Base-by-base conservation (phyloP, 192 early-diverging fungal genomes). In the Lobulomyces angularis region DNA sequence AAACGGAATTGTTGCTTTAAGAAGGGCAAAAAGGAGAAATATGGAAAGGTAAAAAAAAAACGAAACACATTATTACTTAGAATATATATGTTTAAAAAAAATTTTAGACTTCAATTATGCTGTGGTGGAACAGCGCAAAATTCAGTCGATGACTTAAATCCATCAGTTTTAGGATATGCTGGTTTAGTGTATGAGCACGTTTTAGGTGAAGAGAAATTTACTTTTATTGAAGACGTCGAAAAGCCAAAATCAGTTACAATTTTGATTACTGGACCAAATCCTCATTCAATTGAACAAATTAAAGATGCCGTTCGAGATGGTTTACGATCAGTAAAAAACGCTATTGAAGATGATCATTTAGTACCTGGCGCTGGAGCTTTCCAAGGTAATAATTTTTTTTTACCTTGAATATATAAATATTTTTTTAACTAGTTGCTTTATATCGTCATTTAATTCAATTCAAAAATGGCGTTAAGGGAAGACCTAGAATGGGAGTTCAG, bases 261-360 rank as follows among this genome's bases (percentile, higher is more conserved):
- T 35, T 62, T 98, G 45, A 79, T 98, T 64, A 95, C 91, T 65
- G 81, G 82, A 2, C 92, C 95, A 27, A 94, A 90, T 69, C 52
- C 75, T 24, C 88, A 97, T 59, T 87, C 86, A 18, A 78, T 98
- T 54, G 66, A 71, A 43, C 90, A 97, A 65, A 87, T 90, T 46
- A 90, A 95, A 58, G 92, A 98, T 56, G 95, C 95, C 6, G 80
- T 98, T 18, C 86, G 95, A 45, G 95, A 98, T 61, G 92, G 92
- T 49, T 77, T 98, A 33, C 84, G 95, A 31, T 89, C 90, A 4
- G 92, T 98, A 27, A 95, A 93, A 74, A 98, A 98, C 61, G 85
- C 90, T 2, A 79, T 98, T 52, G 95, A 98, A 63, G 95, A 98
- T 60, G 61, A 70, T 24, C 55, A 59, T 45, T 69, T 98, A 38